Evolutionary conservation across 305 asterid species (phyloP).

Genomic region (Plantago coronopus): DNA sequence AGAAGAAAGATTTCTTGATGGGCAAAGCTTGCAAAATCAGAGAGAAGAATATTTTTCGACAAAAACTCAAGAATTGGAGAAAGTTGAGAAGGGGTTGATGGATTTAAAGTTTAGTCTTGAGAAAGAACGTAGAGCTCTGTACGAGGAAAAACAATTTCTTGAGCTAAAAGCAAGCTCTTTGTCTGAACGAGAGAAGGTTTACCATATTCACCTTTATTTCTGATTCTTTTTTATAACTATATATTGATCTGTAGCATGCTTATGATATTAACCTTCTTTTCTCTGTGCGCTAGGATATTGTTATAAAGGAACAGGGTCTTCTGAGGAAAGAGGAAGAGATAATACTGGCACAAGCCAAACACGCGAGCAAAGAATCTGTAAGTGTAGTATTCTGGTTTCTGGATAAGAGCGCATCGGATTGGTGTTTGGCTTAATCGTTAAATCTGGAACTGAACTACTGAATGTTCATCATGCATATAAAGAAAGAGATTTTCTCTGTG

Average conservation of each 20-base stretch:
- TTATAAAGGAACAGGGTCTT: constrained; percentile 53
- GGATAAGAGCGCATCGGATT: neutral
- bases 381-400: constrained; percentile 32
- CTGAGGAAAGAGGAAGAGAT: constrained; percentile 73
- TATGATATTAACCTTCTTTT: constrained; percentile 7
- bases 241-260: constrained; percentile 20
- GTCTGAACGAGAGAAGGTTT: constrained; percentile 80
- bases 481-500: neutral
- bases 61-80: constrained; percentile 64
- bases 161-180: constrained; percentile 55
- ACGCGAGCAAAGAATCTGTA: constrained; percentile 67
- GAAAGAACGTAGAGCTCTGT: constrained; percentile 44
- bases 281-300: constrained; percentile 47
- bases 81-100: constrained; percentile 60
- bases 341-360: constrained; percentile 55
- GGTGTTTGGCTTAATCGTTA: constrained; percentile 9
- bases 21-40: constrained; percentile 76
- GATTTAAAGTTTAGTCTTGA: constrained; percentile 47
- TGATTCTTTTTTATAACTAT: neutral
- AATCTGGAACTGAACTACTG: constrained; percentile 11
- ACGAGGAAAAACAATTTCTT: constrained; percentile 50
- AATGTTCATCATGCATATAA: constrained; percentile 2
- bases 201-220: neutral
- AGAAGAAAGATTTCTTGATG: constrained; percentile 74
- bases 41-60: constrained; percentile 69